A percentile compares a stretch with the other conserved stretches of the same genome.
Evolutionary conservation across 306 rosid species (phyloP).

Genomic region (Echinosophora koreensis): DNA sequence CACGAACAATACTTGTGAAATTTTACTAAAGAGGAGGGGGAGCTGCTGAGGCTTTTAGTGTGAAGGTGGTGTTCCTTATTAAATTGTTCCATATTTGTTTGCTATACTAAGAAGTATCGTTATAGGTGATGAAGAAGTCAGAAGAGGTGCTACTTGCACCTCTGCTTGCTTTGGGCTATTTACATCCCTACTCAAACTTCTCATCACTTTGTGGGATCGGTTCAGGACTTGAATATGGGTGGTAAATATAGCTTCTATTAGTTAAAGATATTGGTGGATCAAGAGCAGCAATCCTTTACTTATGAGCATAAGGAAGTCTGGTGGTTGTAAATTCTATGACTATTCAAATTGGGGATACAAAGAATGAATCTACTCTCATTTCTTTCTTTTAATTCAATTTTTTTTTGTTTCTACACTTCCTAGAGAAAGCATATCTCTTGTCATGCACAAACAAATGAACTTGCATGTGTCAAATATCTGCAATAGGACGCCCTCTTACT

Average conservation of each 20-base stretch:
- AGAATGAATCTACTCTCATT: conserved; percentile 42
- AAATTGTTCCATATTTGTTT: conserved; percentile 55
- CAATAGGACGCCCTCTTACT: not conserved
- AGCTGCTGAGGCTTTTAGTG: conserved; percentile 49
- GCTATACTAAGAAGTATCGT: conserved; percentile 61
- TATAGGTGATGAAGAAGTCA: conserved; percentile 53
- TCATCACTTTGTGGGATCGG: conserved; percentile 37
- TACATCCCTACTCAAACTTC: conserved; percentile 44
- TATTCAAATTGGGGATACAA: conserved; percentile 53
- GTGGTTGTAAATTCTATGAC: conserved; percentile 52
- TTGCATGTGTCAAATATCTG: not conserved
- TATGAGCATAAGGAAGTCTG: conserved; percentile 38
- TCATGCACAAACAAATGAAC: conserved; percentile 9
- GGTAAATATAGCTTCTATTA: conserved; percentile 52
- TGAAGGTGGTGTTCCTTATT: conserved; percentile 60
- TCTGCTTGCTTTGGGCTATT: conserved; percentile 53
- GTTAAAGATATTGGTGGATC: conserved; percentile 43
- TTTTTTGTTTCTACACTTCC: conserved; percentile 26
- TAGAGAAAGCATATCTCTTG: conserved; percentile 5
- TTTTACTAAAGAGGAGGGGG: conserved; percentile 25
- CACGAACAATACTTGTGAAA: conserved; percentile 88
- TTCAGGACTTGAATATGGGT: conserved; percentile 57
- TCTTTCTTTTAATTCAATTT: not conserved
- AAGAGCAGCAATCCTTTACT: conserved; percentile 42
- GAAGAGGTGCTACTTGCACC: conserved; percentile 60